Percentiles rank a stretch among this genome's conserved stretches.
phyloP scores from a whole-genome alignment of 805 yeast genomes.

The Yamadazyma takamatsuzukensis region DNA sequence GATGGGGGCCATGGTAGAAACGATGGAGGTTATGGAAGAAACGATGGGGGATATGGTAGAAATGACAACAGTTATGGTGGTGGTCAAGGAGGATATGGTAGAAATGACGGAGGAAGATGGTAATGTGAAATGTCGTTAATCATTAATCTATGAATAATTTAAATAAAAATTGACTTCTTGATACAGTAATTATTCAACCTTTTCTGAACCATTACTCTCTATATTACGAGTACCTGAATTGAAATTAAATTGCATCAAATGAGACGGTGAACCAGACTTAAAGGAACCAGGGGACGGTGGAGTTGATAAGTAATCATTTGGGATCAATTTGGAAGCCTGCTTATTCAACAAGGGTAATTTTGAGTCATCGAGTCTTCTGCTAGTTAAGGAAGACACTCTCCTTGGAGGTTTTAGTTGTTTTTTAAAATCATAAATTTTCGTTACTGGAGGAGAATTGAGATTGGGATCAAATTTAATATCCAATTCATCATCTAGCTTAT shows the following conservation, averaged over 20 bases:
- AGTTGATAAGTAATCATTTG: constrained; percentile 3
- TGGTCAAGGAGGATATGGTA: constrained; percentile 8
- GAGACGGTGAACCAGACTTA: constrained; percentile 14
- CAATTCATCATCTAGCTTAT: constrained; percentile 24
- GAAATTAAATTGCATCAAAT: constrained; percentile 15
- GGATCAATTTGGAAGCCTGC: constrained; percentile 19
- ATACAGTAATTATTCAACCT: constrained; percentile 19
- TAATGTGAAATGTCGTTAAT: constrained; percentile 7
- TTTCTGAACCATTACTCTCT: constrained; percentile 22
- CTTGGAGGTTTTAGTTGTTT: constrained; percentile 11
- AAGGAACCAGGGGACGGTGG: background rate
- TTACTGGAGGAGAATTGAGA: constrained; percentile 26
- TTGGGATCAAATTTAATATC: constrained; percentile 25
- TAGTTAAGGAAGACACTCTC: constrained; percentile 12
- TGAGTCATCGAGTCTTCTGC: constrained; percentile 14
- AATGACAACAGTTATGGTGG: constrained; percentile 11
- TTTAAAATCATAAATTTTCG: constrained; percentile 3
- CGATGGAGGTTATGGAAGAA: constrained; percentile 16
- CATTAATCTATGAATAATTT: constrained; percentile 7
- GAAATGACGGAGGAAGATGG: constrained; percentile 14
- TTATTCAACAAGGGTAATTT: constrained; percentile 32
- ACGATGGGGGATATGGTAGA: constrained; percentile 13
- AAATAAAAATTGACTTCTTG: too few relatives aligned
- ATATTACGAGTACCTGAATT: constrained; percentile 15
- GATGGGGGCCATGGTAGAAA: constrained; percentile 15